Base-by-base conservation (phyloP, 495 filamentous ascomycete species). In the Aspergillus campestris region DNA sequence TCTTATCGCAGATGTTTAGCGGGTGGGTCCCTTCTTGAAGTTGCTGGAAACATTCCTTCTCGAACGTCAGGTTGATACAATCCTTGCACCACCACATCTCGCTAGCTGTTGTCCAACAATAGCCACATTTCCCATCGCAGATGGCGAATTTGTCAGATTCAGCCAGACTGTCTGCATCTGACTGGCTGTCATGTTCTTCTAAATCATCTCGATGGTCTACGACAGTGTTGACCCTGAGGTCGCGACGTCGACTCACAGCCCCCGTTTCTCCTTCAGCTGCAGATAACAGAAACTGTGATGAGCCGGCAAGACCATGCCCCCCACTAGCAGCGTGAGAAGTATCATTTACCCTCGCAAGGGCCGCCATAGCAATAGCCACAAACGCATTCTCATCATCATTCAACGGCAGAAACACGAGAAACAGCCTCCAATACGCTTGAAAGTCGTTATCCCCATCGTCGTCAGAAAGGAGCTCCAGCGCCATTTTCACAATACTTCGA, bases 371-470 rank as follows among this genome's bases (percentile, higher is more conserved):
- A 13, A 49, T 50, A 31, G 47, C 64, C 50, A 42, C 57, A 38
- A 47, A 40, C 1, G 49, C 52, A 38, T 60, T 59, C 9, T 47
- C 35, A 6, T 45, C 48, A 13, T 66, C 64, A 10, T 54, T 53
- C 13, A 66, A 28, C 0, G 52, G 55, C 1, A 56, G 45, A 14
- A 66, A 56, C 5, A 62, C 48, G 11, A 51, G 47, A 0, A 57
- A 45, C 0, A 73, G 47, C 1, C 61, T 39, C 45, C 51, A 50
- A 32, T 62, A 69, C 1, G 62, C 70, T 8, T 54, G 51, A 43
- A 59, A 64, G 42, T 73, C 70, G 34, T 73, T 73, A 11, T 63
- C 53, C 7, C 57, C 54, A 40, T 73, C 70, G 5, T 64, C 62
- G 27, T 73, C 70, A 0, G 64, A 68, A 2, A 73, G 59, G 18